Base-by-base conservation (phyloP, 2,329 filamentous ascomycete species). In the Podosphaera fusca region DNA sequence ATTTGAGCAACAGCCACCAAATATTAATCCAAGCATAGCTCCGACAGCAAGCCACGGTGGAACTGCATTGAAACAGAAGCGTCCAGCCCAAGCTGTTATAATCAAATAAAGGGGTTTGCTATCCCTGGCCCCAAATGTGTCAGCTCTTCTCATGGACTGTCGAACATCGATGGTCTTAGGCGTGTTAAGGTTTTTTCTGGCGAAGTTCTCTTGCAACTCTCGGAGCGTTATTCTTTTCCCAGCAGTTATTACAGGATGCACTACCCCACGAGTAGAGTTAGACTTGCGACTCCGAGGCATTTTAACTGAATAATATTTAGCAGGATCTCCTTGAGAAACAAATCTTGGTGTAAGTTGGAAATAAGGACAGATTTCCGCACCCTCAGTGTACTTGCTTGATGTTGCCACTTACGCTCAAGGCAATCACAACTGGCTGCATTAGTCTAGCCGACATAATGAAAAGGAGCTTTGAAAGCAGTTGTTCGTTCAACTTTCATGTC, bases 1-100 rank as follows among this genome's bases (percentile, higher is more conserved):
- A 75, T 95, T 95, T 40, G 87, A 87, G 71, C 89, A 95, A 68
- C 88, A 95, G 35, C 92, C 92, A 55, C 92, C 92, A 69, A 98
- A 95, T 59, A 98, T 96, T 62, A 96, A 77, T 55, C 76, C 76
- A 58, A 90, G 75, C 77, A 94, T 94, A 58, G 76, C 73, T 30
- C 75, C 73, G 51, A 82, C 73, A 58, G 78, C 76, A 42, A 85
- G 69, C 76, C 78, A 82, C 68, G 76, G 75, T 36, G 79, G 77
- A 58, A 83, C 75, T 3, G 75, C 76, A 66, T 77, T 74, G 63
- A 76, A 75, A 61, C 76, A 74, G 59, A 78, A 74, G 62, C 74
- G 73, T 57, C 74, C 74, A 46, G 72, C 70, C 60, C 76, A 68
- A 55, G 72, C 74, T 70, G 75, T 71, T 60, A 73, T 70, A 63